Conservation (phyloP, 768 basidiomycete species). For the Trametes cubensis region DNA sequence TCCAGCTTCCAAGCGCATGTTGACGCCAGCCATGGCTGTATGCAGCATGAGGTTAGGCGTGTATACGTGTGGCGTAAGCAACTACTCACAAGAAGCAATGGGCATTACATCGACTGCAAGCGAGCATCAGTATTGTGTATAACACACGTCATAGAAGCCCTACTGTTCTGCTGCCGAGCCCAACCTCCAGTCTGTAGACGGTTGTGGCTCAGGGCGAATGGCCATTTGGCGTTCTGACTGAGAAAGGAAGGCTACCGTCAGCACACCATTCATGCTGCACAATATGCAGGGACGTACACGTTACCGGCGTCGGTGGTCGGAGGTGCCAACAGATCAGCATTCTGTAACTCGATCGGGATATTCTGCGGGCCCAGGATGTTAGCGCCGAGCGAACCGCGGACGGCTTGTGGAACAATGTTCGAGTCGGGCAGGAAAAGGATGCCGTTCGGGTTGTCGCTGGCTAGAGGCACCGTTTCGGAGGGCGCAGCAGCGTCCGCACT, state of each 20-base stretch:
- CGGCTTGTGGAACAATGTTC: slow-evolving; percentile 41
- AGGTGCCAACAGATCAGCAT: slow-evolving; percentile 58
- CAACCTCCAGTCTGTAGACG: slow-evolving; percentile 63
- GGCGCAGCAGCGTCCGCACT: slow-evolving; percentile 3
- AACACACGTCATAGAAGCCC: neutral
- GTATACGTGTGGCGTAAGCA: neutral
- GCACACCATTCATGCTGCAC: too few species aligned
- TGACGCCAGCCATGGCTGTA: slow-evolving; percentile 35
- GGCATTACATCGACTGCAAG: slow-evolving; percentile 41
- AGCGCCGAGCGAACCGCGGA: slow-evolving; percentile 48
- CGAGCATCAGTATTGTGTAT: neutral
- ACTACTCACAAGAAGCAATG: slow-evolving; percentile 36
- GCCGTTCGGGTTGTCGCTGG: slow-evolving; percentile 34
- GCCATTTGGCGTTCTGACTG: slow-evolving; percentile 60
- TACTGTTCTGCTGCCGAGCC: slow-evolving; percentile 63
- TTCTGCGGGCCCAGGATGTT: slow-evolving; percentile 60
- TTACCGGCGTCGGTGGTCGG: slow-evolving; percentile 63
- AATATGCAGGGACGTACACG: slow-evolving; percentile 39
- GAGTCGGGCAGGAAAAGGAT: slow-evolving; percentile 25
- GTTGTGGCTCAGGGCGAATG: slow-evolving; percentile 63
- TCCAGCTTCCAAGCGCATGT: slow-evolving; percentile 40
- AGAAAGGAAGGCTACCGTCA: neutral
- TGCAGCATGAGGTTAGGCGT: slow-evolving; percentile 5
- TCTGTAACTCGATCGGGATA: slow-evolving; percentile 52
- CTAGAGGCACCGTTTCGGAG: slow-evolving; percentile 27